These are phyloP conservation scores for Urtica urens DNA, from an alignment of 306 rosid species.

Conservation along the genomic window DNA sequence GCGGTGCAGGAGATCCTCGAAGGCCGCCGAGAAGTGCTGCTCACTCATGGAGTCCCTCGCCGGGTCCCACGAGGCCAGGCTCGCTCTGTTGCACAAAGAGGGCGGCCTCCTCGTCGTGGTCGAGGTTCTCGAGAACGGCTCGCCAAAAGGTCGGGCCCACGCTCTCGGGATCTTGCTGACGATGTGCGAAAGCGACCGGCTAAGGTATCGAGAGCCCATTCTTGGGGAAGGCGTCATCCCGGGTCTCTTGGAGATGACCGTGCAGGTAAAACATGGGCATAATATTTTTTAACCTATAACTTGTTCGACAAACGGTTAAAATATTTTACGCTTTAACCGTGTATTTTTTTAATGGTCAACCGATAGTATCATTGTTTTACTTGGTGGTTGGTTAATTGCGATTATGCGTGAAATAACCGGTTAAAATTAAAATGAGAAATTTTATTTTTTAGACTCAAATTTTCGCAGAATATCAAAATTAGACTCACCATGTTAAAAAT, in stretches of 20 bases:
- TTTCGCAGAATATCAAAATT: too few species aligned
- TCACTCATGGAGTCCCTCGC: slow-evolving; percentile 70
- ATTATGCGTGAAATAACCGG: too few species aligned
- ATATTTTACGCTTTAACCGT: too few species aligned
- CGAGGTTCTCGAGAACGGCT: slow-evolving; percentile 84
- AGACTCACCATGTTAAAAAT: too few species aligned
- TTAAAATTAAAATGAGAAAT: too few species aligned
- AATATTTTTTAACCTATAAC: too few species aligned
- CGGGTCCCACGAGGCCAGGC: slow-evolving; percentile 63
- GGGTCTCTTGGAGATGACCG: slow-evolving; percentile 92
- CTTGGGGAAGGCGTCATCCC: slow-evolving; percentile 96
- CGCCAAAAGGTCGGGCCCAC: slow-evolving; percentile 73
- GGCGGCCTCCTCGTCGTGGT: slow-evolving; percentile 92
- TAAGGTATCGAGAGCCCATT: slow-evolving; percentile 78
- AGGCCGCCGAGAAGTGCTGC: slow-evolving; percentile 85
- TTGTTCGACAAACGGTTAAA: too few species aligned
- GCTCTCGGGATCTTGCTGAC: slow-evolving; percentile 77
- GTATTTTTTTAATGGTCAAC: too few species aligned
- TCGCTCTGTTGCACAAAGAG: slow-evolving; percentile 65
- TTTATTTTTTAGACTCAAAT: too few species aligned
- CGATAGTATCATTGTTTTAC: too few species aligned
- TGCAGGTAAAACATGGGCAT: too few species aligned
- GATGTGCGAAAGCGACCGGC: slow-evolving; percentile 76
- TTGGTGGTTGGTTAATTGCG: too few species aligned
- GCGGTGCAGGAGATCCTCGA: slow-evolving; percentile 70